Evolutionary conservation across 768 basidiomycete species (phyloP), one percentile per base, ranked within the genome.

Genomic region (Lactarius tabidus): DNA sequence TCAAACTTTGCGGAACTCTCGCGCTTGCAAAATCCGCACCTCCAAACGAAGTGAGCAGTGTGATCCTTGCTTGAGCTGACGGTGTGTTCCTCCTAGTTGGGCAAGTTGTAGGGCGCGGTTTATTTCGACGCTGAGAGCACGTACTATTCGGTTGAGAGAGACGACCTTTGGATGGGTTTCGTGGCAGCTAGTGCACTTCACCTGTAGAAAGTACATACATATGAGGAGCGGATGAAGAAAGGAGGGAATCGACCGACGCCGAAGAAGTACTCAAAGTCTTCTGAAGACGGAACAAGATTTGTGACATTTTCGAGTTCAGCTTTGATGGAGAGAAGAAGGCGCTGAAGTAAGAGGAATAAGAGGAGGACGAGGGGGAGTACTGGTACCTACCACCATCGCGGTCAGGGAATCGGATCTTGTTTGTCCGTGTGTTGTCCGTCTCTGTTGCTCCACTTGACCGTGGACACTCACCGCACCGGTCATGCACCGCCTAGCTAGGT

Each of bases 1-100:
- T 91, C 87, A 69, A 93, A 93, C 71, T 88, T 91, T 43, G 91
- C 92, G 9, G 87, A 90, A 71, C 85, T 86, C 75, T 93, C 91
- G 41, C 87, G 85, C 78, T 87, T 92, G 80, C 90, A 92, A 57
- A 81, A 71, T 28, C 85, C 83, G 70, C 91, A 93, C 68, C 79
- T 81, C 92, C 92, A 94, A 41, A 93, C 89, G 70, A 93, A 87
- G 73, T 93, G 78, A 6, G 92, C 92, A 7, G 78, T 87, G 71
- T 75, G 82, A 53, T 85, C 84, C 75, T 87, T 92, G 18, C 86
- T 79, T 9, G 85, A 82, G 20, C 84, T 80, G n/a, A 91, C 77
- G 66, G 87, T 83, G 66, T 76, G 81, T 72, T 84, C 79, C 74
- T 91, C 85, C 91, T 93, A 69, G 33, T 48, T 33, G n/a, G 52